Evolutionary conservation across 331 rosid genomes (phyloP).

Genomic region (Quercus phellos): DNA sequence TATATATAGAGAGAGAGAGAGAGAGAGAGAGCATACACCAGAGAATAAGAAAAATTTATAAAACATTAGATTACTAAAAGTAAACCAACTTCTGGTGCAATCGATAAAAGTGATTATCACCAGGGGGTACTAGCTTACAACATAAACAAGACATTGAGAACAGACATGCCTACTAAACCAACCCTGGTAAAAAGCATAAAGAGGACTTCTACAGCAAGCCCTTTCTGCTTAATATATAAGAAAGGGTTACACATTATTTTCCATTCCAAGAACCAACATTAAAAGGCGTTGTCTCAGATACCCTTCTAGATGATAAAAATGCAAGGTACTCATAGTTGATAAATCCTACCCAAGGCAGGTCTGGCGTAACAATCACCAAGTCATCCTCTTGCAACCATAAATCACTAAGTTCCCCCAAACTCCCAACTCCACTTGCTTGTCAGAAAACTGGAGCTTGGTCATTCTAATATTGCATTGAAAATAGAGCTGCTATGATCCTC

Average conservation of each 20-base stretch:
- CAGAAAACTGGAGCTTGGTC: constrained; percentile 28
- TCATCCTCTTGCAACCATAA: constrained; percentile 27
- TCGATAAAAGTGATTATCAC: constrained; percentile 58
- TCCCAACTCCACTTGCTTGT: constrained; percentile 29
- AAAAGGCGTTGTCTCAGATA: constrained; percentile 80
- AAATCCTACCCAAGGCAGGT: constrained; percentile 16
- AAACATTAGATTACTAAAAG: constrained; percentile 24
- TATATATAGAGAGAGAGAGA: too few relatives aligned
- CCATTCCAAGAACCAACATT: constrained; percentile 70
- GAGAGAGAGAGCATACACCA: neutral
- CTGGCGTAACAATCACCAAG: constrained; percentile 24
- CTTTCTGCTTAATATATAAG: constrained; percentile 9
- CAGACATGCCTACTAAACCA: neutral
- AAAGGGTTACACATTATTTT: constrained; percentile 15
- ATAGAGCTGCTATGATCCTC: constrained; percentile 20
- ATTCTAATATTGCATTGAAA: constrained; percentile 22
- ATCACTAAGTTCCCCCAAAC: constrained; percentile 17
- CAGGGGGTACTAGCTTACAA: constrained; percentile 11
- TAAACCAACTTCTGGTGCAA: constrained; percentile 37
- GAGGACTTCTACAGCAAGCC: neutral
- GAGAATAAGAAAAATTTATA: constrained; percentile 5
- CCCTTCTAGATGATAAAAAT: constrained; percentile 19
- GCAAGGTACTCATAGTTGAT: constrained; percentile 14
- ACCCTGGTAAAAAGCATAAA: neutral
- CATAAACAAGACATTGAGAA: constrained; percentile 12